Evolutionary conservation across 345 rosid genomes (phyloP), one percentile per base, ranked within the genome.

Genomic region (Orychophragmus violaceus): DNA sequence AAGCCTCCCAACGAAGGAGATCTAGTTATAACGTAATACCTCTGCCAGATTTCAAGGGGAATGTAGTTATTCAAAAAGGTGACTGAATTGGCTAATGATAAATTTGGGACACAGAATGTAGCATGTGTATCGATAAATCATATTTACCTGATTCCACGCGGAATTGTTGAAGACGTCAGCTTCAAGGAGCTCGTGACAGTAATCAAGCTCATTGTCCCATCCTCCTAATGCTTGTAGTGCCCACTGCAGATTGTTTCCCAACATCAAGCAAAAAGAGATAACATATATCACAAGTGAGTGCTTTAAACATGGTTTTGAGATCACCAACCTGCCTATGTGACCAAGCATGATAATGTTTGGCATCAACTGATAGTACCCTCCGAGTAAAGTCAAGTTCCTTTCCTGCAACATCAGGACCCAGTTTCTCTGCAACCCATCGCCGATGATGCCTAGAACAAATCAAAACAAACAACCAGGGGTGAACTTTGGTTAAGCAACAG

Each of bases 341-440:
- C 97, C 99, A 88, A 58, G 93, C 95, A 71, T 84, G 97, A 76
- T 94, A 94, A 60, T 94, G 83, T 71, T 88, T 94, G 62, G 95
- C 87, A 77, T 90, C 99, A 50, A 66, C 23, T 25, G 74, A 75
- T 53, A 90, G 84, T 32, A 90, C 82, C 57, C 74, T 77, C 82
- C 67, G 69, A 4, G 85, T 90, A 69, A 87, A 86, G 14, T 83
- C 76, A 73, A 94, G 95, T 57, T 94, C 99, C 65, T 49, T 78
- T 53, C 42, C 55, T 14, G 78, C 72, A 58, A 82, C 91, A 48
- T 82, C 84, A 63, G 84, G 42, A 59, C 96, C 97, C 70, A 90
- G 53, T 81, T 83, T 87, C 77, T 86, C 95, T 5, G 96, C 95
- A 82, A 83, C 87, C 95, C 99, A 94, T 66, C 96, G 82, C 62